phyloP scores from a whole-genome alignment of 2,329 filamentous ascomycete species.

The Dactylellina leptospora region DNA sequence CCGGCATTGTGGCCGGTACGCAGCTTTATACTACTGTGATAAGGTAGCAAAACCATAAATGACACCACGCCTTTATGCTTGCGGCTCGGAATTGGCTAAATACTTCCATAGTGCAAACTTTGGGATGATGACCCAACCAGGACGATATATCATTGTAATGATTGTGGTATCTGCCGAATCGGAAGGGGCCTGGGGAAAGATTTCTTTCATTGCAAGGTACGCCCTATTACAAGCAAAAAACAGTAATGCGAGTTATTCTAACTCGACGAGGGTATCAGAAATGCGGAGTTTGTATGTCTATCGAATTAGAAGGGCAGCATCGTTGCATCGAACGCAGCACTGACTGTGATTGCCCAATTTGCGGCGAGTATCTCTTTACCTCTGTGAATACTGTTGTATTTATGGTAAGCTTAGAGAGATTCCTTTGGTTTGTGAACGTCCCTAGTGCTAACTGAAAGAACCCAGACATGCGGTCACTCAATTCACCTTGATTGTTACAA shows the following conservation, averaged over 20 bases:
- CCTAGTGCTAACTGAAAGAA: not conserved
- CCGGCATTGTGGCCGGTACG: slow-evolving; percentile 75
- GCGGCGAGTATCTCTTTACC: slow-evolving; percentile 94
- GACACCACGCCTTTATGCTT: too few relatives aligned
- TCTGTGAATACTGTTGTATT: slow-evolving; percentile 88
- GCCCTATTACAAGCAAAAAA: slow-evolving; percentile 49
- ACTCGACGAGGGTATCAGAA: slow-evolving; percentile 65
- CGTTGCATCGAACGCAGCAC: slow-evolving; percentile 94
- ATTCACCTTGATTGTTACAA: slow-evolving; percentile 91
- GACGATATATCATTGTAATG: slow-evolving; percentile 92
- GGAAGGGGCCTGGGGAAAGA: slow-evolving; percentile 93
- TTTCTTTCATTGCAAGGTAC: slow-evolving; percentile 96
- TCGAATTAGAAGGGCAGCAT: slow-evolving; percentile 82
- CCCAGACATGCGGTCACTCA: slow-evolving; percentile 81
- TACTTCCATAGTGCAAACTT: slow-evolving; percentile 73
- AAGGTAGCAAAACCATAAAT: slow-evolving; percentile 62
- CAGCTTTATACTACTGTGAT: slow-evolving; percentile 90
- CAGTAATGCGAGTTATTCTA: not conserved
- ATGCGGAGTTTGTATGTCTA: slow-evolving; percentile 93
- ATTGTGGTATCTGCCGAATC: slow-evolving; percentile 93
- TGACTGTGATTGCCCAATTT: slow-evolving; percentile 96
- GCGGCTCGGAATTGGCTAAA: too few relatives aligned
- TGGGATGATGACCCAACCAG: slow-evolving; percentile 95
- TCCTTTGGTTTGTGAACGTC: not conserved
- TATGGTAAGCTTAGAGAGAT: slow-evolving; percentile 66